Percentiles rank a stretch among this genome's conserved stretches.
Evolutionary conservation across 2,329 filamentous ascomycete genomes (phyloP).

Genomic region (Apiospora hydei): DNA sequence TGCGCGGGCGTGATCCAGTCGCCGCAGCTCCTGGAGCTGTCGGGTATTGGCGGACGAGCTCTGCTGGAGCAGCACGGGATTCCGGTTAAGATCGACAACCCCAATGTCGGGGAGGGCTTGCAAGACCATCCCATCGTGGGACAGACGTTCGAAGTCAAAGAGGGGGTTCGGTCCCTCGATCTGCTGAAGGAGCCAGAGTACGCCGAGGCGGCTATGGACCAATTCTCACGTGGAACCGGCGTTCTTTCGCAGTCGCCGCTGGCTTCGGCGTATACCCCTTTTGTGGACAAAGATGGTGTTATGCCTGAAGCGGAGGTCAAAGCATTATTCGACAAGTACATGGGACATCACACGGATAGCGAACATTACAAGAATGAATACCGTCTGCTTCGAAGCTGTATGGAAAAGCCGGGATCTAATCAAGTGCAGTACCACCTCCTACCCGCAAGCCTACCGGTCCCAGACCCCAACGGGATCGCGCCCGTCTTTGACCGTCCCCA

Average conservation of each 20-base stretch:
- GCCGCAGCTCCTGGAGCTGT: slow-evolving; percentile 45
- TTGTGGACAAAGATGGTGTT: slow-evolving; percentile 40
- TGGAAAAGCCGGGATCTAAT: slow-evolving; percentile 39
- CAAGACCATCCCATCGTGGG: slow-evolving; percentile 52
- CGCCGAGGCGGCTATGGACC: slow-evolving; percentile 41
- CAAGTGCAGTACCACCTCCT: slow-evolving; percentile 11
- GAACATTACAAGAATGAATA: slow-evolving; percentile 29
- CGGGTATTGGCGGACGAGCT: slow-evolving; percentile 46
- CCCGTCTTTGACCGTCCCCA: slow-evolving; percentile 54
- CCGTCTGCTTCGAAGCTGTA: slow-evolving; percentile 36
- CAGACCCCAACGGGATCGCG: slow-evolving; percentile 36
- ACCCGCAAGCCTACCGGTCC: slow-evolving; percentile 33
- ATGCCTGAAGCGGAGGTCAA: slow-evolving; percentile 35
- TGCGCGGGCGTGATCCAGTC: slow-evolving; percentile 49
- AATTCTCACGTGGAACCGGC: slow-evolving; percentile 46
- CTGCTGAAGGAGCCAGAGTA: slow-evolving; percentile 44
- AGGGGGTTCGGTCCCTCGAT: not conserved
- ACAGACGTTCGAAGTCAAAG: slow-evolving; percentile 45
- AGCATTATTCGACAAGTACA: slow-evolving; percentile 36
- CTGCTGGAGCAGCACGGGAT: slow-evolving; percentile 51
- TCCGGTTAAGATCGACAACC: slow-evolving; percentile 47
- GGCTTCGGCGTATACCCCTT: slow-evolving; percentile 44
- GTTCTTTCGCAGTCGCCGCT: slow-evolving; percentile 50
- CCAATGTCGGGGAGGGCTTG: slow-evolving; percentile 54
- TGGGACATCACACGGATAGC: not conserved